Base-by-base conservation (phyloP, 805 yeast genomes). In the Yamadazyma tumulicola region DNA sequence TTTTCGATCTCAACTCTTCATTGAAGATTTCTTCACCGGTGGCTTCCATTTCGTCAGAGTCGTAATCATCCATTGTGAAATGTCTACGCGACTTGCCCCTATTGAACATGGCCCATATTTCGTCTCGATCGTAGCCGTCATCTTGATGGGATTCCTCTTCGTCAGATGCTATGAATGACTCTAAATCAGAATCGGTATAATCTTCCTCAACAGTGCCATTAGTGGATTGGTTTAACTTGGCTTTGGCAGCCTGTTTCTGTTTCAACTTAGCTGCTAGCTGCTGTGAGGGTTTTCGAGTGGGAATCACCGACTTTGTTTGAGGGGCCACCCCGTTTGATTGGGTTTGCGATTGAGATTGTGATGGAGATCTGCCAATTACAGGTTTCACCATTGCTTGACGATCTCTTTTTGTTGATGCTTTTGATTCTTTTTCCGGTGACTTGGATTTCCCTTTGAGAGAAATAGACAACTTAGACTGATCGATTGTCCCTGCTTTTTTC, bases 41-140 rank as follows among this genome's bases (percentile, higher is more conserved):
- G 3, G 96, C 96, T 54, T 91, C 97, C 97, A 93, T 91, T 49
- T 85, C 87, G 38, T 72, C 79, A 20, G 73, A 74, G 6, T 62
- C 62, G 34, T 56, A 55, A 26, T 51, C 57, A 40, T 74, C 71
- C 23, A 60, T 58, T 18, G 64, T 54, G 41, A 66, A 70, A 27
- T 67, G 58, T 0, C 64, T 47, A 29, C 86, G 64, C 35, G 71
- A 67, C 39, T 69, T 70, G 3, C 88, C 86, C 38, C 75, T 69
- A 51, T 78, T 81, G 57, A 89, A 84, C 58, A 91, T 73, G 13
- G 79, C 75, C 96, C 96, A 87, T 30, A 91, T 89, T 56, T 88
- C 96, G 43, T 84, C 88, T 28, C 91, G 64, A 47, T 85, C 85
- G 45, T 84, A 85, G 3, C 79, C 87, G 9, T 5, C 7, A 5